These are phyloP conservation scores for Albatrellus ellisii DNA, from an alignment of 768 basidiomycete genomes.

Conservation along the genomic window DNA sequence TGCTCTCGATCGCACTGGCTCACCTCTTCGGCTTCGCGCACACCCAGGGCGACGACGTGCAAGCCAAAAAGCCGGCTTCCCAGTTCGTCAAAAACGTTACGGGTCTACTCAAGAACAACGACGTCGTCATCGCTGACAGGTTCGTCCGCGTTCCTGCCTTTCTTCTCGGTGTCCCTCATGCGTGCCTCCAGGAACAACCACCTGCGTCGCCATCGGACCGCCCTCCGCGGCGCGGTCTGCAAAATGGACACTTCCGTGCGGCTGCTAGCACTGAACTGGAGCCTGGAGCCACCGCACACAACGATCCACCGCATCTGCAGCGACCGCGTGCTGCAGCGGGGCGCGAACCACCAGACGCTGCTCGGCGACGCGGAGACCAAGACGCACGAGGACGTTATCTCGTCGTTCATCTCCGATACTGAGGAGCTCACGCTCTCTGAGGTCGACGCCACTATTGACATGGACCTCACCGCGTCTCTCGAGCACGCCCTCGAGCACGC, in stretches of 20 bases:
- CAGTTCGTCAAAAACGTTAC: conserved; percentile 63
- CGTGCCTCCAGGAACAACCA: conserved; percentile 68
- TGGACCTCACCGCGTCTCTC: conserved; percentile 43
- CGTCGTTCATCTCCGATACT: conserved; percentile 55
- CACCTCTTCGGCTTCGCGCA: conserved; percentile 82
- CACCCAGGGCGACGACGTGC: conserved; percentile 87
- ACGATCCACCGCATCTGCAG: conserved; percentile 65
- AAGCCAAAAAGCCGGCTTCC: conserved; percentile 58
- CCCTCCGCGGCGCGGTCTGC: conserved; percentile 43
- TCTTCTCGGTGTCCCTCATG: background rate
- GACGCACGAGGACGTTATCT: conserved; percentile 69
- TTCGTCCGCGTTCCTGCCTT: conserved; percentile 22
- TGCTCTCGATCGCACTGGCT: conserved; percentile 64
- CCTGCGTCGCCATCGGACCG: conserved; percentile 59
- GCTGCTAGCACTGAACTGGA: conserved; percentile 76
- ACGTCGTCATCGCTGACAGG: conserved; percentile 92
- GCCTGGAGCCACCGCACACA: conserved; percentile 38
- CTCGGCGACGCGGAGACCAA: conserved; percentile 38
- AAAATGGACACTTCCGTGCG: conserved; percentile 41
- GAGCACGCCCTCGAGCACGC: conserved; percentile 44
- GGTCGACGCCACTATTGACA: conserved; percentile 58
- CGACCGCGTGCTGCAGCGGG: conserved; percentile 61
- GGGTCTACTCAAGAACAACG: conserved; percentile 40
- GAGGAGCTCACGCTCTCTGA: conserved; percentile 51
- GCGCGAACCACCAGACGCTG: conserved; percentile 78